Evolutionary conservation across 2,329 filamentous ascomycete species (phyloP).

Genomic region (Fusarium secorum): DNA sequence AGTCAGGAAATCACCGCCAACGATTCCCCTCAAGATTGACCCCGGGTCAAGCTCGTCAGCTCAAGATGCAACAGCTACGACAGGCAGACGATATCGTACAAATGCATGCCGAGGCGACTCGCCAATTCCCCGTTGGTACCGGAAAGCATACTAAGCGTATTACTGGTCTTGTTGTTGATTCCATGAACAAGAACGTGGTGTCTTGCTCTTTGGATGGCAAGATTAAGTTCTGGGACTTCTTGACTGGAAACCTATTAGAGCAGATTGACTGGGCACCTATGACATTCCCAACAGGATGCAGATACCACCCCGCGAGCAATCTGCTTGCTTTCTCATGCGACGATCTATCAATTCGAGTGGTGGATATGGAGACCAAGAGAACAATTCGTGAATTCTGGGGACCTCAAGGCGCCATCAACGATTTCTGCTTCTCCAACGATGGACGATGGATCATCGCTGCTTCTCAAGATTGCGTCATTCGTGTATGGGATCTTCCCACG

Average conservation of each 20-base stretch:
- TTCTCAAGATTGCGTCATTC: constrained; percentile 79
- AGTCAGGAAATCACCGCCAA: constrained; percentile 88
- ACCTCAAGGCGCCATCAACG: constrained; percentile 75
- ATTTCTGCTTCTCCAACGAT: constrained; percentile 89
- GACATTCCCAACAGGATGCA: constrained; percentile 76
- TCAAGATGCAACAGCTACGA: constrained; percentile 71
- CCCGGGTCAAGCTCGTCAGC: constrained; percentile 77
- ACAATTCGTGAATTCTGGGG: constrained; percentile 94
- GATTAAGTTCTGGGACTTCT: constrained; percentile 97
- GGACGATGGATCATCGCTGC: constrained; percentile 93
- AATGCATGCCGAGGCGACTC: constrained; percentile 56
- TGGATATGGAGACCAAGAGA: constrained; percentile 89
- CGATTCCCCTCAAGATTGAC: constrained; percentile 84
- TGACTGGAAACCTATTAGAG: constrained; percentile 79
- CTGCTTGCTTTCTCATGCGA: constrained; percentile 89
- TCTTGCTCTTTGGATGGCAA: constrained; percentile 91
- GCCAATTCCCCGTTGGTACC: constrained; percentile 58
- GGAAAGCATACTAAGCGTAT: constrained; percentile 83
- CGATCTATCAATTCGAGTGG: constrained; percentile 84
- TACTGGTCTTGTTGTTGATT: constrained; percentile 87
- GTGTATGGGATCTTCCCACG: constrained; percentile 95
- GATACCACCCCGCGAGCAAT: constrained; percentile 84
- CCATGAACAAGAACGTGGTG: constrained; percentile 84
- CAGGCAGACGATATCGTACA: constrained; percentile 66
- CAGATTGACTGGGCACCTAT: constrained; percentile 84